Percentiles rank a stretch among this genome's conserved stretches.
These are phyloP conservation scores for Venturia effusa DNA, from an alignment of 2,329 filamentous ascomycete species.

Conservation along the genomic window DNA sequence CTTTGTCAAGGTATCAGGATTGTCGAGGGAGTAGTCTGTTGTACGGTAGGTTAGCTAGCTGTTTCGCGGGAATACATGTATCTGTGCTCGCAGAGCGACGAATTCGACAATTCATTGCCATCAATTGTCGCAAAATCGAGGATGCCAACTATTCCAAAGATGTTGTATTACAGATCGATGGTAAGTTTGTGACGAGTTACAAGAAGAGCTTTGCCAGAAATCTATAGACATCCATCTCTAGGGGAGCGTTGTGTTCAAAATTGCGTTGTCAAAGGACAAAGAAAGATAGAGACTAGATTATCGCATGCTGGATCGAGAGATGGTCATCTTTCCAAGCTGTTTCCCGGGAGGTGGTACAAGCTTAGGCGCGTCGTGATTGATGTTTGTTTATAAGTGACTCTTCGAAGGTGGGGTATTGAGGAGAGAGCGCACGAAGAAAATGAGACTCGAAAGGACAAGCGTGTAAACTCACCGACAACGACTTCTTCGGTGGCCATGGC, in stretches of 20 bases:
- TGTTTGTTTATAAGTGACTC: not conserved
- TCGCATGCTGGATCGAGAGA: too few relatives aligned
- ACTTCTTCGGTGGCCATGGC: constrained; percentile 9
- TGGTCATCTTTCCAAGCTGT: too few relatives aligned
- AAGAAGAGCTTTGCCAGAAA: not conserved
- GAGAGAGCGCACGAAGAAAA: not conserved
- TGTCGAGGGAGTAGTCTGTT: constrained; percentile 76
- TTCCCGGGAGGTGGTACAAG: too few relatives aligned
- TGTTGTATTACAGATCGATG: not conserved
- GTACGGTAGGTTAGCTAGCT: not conserved
- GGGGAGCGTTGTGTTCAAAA: not conserved
- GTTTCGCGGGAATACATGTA: not conserved
- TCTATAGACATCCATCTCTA: not conserved
- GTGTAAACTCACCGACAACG: not conserved
- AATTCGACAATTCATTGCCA: too few relatives aligned
- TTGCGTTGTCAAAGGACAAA: not conserved
- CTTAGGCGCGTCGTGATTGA: not conserved
- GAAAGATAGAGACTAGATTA: too few relatives aligned
- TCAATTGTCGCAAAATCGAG: too few relatives aligned
- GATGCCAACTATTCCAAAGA: too few relatives aligned
- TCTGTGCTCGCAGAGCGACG: not conserved
- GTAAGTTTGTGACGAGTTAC: not conserved
- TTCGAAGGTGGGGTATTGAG: not conserved
- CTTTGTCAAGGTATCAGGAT: constrained; percentile 93
- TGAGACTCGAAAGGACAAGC: not conserved